phyloP scores from a whole-genome alignment of 352 stramenopile genomes.

The Globisporangium yorkense region DNA sequence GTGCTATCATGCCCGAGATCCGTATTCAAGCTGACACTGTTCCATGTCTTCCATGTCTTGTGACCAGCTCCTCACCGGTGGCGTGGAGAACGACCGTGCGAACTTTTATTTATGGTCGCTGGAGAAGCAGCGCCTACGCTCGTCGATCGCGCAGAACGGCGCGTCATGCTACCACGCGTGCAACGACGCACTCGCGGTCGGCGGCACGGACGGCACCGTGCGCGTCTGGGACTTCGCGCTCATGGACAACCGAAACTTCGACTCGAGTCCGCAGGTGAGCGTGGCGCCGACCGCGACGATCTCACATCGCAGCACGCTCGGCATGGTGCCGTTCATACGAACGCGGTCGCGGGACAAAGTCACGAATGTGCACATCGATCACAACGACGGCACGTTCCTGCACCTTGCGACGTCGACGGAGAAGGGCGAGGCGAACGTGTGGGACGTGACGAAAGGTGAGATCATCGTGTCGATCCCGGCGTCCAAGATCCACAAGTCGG shows the following conservation, averaged over 20 bases:
- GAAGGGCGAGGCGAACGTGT: constrained; percentile 83
- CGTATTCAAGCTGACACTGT: too few relatives aligned
- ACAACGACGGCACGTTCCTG: constrained; percentile 75
- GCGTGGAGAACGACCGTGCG: constrained; percentile 62
- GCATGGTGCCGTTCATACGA: constrained; percentile 79
- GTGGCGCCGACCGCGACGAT: constrained; percentile 57
- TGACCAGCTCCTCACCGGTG: constrained; percentile 65
- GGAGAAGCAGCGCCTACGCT: constrained; percentile 53
- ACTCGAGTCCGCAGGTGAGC: constrained; percentile 43
- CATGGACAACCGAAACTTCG: constrained; percentile 45
- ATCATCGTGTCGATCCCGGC: constrained; percentile 74
- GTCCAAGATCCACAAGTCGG: constrained; percentile 80
- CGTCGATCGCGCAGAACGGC: constrained; percentile 59
- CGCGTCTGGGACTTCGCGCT: constrained; percentile 80
- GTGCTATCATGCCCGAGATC: too few relatives aligned
- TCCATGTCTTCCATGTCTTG: not conserved
- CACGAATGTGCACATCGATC: constrained; percentile 71
- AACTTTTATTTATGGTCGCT: constrained; percentile 86
- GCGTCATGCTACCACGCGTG: constrained; percentile 77
- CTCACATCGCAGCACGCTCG: constrained; percentile 72
- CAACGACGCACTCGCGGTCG: constrained; percentile 74
- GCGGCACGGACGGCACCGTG: constrained; percentile 67
- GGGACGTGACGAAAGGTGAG: constrained; percentile 83
- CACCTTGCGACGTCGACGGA: constrained; percentile 81
- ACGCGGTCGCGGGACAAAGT: constrained; percentile 76